phyloP scores from a whole-genome alignment of 352 stramenopile species.

The Pythium coloratum region DNA sequence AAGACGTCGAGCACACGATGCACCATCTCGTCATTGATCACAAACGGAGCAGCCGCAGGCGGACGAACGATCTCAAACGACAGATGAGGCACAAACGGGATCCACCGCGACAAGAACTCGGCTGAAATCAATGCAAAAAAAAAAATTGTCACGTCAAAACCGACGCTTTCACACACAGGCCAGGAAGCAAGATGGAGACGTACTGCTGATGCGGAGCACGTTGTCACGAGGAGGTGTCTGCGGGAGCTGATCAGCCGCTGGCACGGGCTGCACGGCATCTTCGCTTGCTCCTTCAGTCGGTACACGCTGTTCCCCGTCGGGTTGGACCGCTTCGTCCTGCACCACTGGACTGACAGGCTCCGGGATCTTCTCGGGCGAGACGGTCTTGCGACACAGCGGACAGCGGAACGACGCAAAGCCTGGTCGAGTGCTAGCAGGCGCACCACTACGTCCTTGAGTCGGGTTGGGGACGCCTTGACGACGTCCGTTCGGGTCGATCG shows the following conservation, averaged over 20 bases:
- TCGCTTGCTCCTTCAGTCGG: background rate
- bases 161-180: background rate
- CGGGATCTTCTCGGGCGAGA: slow-evolving; percentile 20
- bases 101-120: slow-evolving; percentile 65
- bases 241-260: background rate
- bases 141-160: slow-evolving; percentile 12
- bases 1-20: slow-evolving; percentile 79
- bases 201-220: slow-evolving; percentile 80
- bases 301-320: background rate
- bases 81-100: slow-evolving; percentile 66
- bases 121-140: slow-evolving; percentile 32
- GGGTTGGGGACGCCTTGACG: background rate
- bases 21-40: slow-evolving; percentile 70
- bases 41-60: slow-evolving; percentile 34
- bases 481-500: slow-evolving; percentile 24
- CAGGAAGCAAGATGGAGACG: slow-evolving; percentile 22
- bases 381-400: slow-evolving; percentile 19
- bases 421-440: slow-evolving; percentile 24
- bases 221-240: slow-evolving; percentile 32
- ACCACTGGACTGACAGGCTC: slow-evolving; percentile 3
- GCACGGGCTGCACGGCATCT: background rate
- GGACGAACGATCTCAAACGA: slow-evolving; percentile 79
- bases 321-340: background rate
- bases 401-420: slow-evolving; percentile 20
- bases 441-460: slow-evolving; percentile 14